Evolutionary conservation across 2,329 filamentous ascomycete species (phyloP).

Genomic region (Fusarium pilosicola): DNA sequence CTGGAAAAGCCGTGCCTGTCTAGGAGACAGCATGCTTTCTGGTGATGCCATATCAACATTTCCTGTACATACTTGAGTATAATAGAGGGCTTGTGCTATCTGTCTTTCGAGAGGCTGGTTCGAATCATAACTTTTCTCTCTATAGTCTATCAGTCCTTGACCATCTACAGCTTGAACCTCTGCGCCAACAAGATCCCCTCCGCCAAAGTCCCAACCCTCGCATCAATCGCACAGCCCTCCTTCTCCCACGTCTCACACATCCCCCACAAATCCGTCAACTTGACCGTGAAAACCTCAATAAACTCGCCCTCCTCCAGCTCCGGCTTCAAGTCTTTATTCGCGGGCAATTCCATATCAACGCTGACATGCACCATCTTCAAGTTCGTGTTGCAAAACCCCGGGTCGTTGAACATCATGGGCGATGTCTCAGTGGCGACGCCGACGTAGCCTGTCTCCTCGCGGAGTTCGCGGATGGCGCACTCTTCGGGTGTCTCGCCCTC

Average conservation of each 20-base stretch:
- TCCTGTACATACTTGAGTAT: slow-evolving; percentile 1
- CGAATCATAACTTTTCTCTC: not conserved
- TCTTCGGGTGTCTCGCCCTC: slow-evolving; percentile 69
- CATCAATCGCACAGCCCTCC: slow-evolving; percentile 82
- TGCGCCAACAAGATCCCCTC: slow-evolving; percentile 81
- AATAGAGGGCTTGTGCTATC: not conserved
- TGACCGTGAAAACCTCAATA: slow-evolving; percentile 80
- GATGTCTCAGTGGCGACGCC: slow-evolving; percentile 65
- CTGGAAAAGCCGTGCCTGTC: slow-evolving; percentile 52
- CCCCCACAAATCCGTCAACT: slow-evolving; percentile 70
- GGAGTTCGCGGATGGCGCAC: slow-evolving; percentile 71
- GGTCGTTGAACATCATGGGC: slow-evolving; percentile 74
- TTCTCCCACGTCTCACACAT: slow-evolving; percentile 74
- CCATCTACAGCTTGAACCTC: slow-evolving; percentile 55
- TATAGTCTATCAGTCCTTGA: not conserved
- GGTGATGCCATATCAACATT: not conserved
- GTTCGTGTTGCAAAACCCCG: slow-evolving; percentile 74
- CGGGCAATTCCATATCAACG: slow-evolving; percentile 74
- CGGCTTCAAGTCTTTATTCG: slow-evolving; percentile 75
- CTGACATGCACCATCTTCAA: slow-evolving; percentile 76
- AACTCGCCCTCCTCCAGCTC: slow-evolving; percentile 83
- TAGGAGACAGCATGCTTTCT: not conserved
- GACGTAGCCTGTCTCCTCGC: slow-evolving; percentile 74
- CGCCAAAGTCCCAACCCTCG: slow-evolving; percentile 78
- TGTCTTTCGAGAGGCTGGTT: too few species aligned